Base-by-base conservation (phyloP, 2,329 filamentous ascomycete species). In the Trichoderma oligosporum region DNA sequence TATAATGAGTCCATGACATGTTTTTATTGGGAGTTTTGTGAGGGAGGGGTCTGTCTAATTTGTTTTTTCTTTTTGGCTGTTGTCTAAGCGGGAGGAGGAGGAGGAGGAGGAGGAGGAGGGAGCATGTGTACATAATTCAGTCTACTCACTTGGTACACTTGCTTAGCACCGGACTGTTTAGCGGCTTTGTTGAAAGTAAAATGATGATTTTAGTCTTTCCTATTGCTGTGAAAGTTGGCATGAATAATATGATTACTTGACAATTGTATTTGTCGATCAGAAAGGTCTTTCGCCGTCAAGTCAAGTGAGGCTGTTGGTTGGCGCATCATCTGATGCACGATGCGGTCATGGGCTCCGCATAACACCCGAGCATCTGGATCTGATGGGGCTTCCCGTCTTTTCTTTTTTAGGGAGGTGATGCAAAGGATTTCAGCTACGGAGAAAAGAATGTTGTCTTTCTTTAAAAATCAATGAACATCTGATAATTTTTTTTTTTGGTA, bases 341-440 rank as follows among this genome's bases (percentile, higher is more conserved):
- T 56, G 57, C 35, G 42, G 57, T 59, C 57, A 59, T 49, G 24
- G 11, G 57, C 44, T 47, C 51, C 57, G 27, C 49, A 33, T 24
- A 38, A 44, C 38, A 20, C 49, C n/a, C 49, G 27, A 35, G 49
- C 49, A 53, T 38, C 49, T 53, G 49, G 49, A 53, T 44, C 20
- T 44, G 49, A 42, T 33, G 49, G 45, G 45, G 45, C 25, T 18
- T 48, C 27, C 12, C 20, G 41, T 5, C 22, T 5, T 27, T 24
- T 11, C 41, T 44, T 11, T 22, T 44, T 44, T 44, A 14, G 41
- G 41, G 27, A 47, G 44, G 44, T 12, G 29, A 16, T n/a, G n/a
- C n/a, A 11, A 33, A 33, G 14, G 12, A 41, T 24, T 8, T 12
- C 14, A 20, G 9, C 2, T 41, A 6, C 14, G 18, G 9, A 41